Evolutionary conservation across 495 filamentous ascomycete species (phyloP).

Genomic region (Pseudomonodictys pantanalensis): DNA sequence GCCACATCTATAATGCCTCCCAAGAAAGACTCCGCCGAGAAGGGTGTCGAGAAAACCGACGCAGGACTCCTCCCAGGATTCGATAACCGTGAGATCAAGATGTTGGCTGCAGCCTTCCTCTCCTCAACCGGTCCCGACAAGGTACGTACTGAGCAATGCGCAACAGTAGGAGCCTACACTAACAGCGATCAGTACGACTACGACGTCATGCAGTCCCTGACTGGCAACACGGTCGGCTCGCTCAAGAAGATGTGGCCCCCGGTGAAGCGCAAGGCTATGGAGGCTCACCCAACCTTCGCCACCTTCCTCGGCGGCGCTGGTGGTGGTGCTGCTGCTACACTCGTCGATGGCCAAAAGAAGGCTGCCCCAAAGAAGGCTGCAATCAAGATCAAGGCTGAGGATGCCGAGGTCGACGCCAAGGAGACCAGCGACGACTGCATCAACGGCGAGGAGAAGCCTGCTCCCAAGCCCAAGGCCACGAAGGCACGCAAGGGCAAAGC

Average conservation of each 20-base stretch:
- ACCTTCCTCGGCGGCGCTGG: slow-evolving; percentile 5
- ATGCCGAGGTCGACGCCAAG: neutral
- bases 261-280: slow-evolving; percentile 17
- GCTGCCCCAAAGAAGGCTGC: neutral
- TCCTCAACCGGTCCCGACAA: slow-evolving; percentile 12
- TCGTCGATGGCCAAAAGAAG: neutral
- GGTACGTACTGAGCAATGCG: neutral
- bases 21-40: slow-evolving; percentile 14
- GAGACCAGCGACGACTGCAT: neutral
- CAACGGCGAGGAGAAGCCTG: neutral
- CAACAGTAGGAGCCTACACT: neutral
- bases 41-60: neutral
- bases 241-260: slow-evolving; percentile 24
- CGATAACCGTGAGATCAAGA: slow-evolving; percentile 8
- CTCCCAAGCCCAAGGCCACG: too few species aligned
- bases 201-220: slow-evolving; percentile 20
- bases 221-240: slow-evolving; percentile 19
- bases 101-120: slow-evolving; percentile 22
- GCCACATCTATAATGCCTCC: slow-evolving; percentile 15
- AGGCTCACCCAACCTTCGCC: slow-evolving; percentile 8
- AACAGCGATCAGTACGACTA: slow-evolving; percentile 12
- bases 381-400: slow-evolving; percentile 8
- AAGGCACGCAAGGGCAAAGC: neutral
- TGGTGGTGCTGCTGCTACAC: neutral
- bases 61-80: slow-evolving; percentile 5